These are phyloP conservation scores for Exophiala lecanii-corni DNA, from an alignment of 2,329 filamentous ascomycete species.

Conservation along the genomic window DNA sequence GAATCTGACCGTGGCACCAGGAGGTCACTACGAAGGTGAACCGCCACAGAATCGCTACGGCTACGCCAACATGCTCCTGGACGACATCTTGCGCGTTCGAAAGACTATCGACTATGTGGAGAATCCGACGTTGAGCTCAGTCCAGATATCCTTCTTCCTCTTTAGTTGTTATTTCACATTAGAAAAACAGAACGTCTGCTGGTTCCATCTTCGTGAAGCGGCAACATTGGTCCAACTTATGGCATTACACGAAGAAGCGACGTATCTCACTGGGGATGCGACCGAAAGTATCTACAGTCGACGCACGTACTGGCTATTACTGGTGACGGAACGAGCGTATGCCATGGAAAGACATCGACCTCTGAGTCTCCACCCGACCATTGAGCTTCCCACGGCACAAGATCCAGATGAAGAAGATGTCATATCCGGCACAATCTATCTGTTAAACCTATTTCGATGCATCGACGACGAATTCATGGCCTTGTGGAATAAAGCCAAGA, in stretches of 20 bases:
- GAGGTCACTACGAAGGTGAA: conserved; percentile 53
- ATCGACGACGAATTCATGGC: conserved; percentile 62
- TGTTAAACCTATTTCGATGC: conserved; percentile 60
- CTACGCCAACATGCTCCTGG: conserved; percentile 64
- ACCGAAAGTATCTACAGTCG: conserved; percentile 60
- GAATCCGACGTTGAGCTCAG: conserved; percentile 35
- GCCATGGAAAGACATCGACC: conserved; percentile 63
- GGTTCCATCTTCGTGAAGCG: conserved; percentile 74
- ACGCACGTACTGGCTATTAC: conserved; percentile 68
- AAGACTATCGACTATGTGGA: conserved; percentile 39
- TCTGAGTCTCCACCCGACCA: conserved; percentile 60
- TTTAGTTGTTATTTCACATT: conserved; percentile 68
- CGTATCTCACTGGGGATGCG: conserved; percentile 55
- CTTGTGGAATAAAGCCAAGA: conserved; percentile 62
- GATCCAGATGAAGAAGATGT: conserved; percentile 56
- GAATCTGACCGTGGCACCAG: conserved; percentile 49
- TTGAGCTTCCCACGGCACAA: conserved; percentile 54
- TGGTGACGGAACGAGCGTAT: conserved; percentile 67
- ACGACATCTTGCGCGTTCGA: conserved; percentile 53
- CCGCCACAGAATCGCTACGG: conserved; percentile 53
- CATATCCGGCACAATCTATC: conserved; percentile 53
- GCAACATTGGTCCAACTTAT: conserved; percentile 57
- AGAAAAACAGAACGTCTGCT: conserved; percentile 70
- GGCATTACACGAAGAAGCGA: conserved; percentile 40
- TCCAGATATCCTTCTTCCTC: conserved; percentile 72